Percentiles rank a stretch among this genome's conserved stretches.
Evolutionary conservation across 2,329 filamentous ascomycete genomes (phyloP).

Genomic region (Fonsecaea pedrosoi): DNA sequence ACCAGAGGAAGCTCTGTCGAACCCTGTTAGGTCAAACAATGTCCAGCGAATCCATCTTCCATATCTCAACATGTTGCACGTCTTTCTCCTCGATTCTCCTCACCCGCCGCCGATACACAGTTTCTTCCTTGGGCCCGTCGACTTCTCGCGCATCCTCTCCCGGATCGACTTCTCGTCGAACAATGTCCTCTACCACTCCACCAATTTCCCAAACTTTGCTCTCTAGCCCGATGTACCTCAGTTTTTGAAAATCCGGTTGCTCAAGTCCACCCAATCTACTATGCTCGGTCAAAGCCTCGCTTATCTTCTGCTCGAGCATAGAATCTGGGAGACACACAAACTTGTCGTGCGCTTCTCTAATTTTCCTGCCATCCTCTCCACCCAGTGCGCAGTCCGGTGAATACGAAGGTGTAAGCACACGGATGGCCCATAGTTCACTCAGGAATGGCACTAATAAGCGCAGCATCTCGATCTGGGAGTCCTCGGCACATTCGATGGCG

Average conservation of each 20-base stretch:
- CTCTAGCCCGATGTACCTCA: slow-evolving; percentile 36
- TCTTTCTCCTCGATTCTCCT: slow-evolving; percentile 50
- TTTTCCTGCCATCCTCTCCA: slow-evolving; percentile 28
- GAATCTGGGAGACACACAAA: slow-evolving; percentile 25
- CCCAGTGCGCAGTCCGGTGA: background rate
- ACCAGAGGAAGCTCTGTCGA: background rate
- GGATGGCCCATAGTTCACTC: slow-evolving; percentile 44
- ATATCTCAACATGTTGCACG: slow-evolving; percentile 53
- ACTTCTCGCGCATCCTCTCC: slow-evolving; percentile 1
- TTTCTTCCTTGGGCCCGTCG: slow-evolving; percentile 35
- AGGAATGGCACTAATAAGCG: slow-evolving; percentile 40
- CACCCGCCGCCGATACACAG: slow-evolving; percentile 45
- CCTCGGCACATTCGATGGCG: slow-evolving; percentile 49
- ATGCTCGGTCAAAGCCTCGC: slow-evolving; percentile 1
- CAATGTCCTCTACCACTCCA: slow-evolving; percentile 25
- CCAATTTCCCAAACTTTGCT: slow-evolving; percentile 33
- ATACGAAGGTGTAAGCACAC: slow-evolving; percentile 47
- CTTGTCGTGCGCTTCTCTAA: slow-evolving; percentile 15
- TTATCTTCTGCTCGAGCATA: slow-evolving; percentile 26
- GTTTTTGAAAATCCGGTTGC: slow-evolving; percentile 20
- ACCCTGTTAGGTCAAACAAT: slow-evolving; percentile 25
- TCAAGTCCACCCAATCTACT: background rate
- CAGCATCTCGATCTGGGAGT: slow-evolving; percentile 25
- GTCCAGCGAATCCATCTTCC: slow-evolving; percentile 52
- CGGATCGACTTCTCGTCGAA: slow-evolving; percentile 23